Conservation (phyloP, 306 rosid species). For the Cicer arietinum region DNA sequence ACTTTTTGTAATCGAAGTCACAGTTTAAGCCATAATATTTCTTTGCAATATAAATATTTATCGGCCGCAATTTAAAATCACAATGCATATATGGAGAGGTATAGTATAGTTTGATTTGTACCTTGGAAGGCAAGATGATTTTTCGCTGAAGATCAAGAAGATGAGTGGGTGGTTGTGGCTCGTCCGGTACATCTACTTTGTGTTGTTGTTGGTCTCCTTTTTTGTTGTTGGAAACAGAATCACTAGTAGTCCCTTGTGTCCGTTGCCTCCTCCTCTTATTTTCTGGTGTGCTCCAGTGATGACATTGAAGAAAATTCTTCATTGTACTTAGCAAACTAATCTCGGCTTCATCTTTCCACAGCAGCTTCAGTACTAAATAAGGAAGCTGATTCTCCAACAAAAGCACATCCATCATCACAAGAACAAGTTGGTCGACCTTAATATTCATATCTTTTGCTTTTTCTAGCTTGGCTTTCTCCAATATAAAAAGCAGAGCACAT, state of each 20-base stretch:
- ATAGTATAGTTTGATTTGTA: neutral
- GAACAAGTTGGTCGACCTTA: constrained; percentile 22
- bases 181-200: neutral
- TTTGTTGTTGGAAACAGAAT: neutral
- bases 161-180: neutral
- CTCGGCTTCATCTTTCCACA: neutral
- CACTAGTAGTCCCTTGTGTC: too few relatives aligned
- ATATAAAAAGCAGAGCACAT: constrained; percentile 30
- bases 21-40: too few relatives aligned
- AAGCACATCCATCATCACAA: constrained; percentile 33
- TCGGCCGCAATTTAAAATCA: too few relatives aligned
- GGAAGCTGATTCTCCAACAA: constrained; percentile 45
- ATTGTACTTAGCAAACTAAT: fast-evolving
- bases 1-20: too few relatives aligned
- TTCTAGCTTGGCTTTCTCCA: neutral
- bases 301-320: neutral
- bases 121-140: neutral
- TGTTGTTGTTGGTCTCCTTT: neutral
- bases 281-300: neutral
- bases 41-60: too few relatives aligned
- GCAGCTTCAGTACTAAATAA: neutral
- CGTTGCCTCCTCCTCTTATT: neutral
- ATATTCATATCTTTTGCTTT: neutral
- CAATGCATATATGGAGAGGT: too few relatives aligned
- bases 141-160: constrained; percentile 10